A percentile compares a stretch with the other conserved stretches of the same genome.
phyloP scores from a whole-genome alignment of 305 asterid genomes.

The Fraxinus ornus region DNA sequence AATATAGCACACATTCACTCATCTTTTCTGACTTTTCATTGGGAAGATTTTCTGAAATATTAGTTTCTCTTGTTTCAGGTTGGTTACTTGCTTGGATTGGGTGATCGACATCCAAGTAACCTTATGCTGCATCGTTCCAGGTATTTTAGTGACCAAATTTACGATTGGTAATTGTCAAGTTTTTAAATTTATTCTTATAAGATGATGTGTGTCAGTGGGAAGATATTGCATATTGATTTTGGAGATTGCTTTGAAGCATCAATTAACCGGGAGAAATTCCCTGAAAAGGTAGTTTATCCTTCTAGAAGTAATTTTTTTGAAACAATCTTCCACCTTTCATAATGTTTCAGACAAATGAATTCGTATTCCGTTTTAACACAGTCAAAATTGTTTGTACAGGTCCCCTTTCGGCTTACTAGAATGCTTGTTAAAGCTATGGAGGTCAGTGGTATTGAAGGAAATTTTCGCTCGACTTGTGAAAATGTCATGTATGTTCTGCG shows the following conservation, averaged over 20 bases:
- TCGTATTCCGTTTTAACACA: neutral
- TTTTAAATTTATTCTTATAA: constrained; percentile 21
- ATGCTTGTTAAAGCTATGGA: constrained; percentile 99
- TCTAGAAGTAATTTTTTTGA: neutral
- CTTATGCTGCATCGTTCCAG: constrained; percentile 95
- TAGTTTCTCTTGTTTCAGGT: constrained; percentile 52
- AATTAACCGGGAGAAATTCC: constrained; percentile 97
- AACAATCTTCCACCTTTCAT: neutral
- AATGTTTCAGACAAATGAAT: neutral
- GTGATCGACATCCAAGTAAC: constrained; percentile 99
- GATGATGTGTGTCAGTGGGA: constrained; percentile 64
- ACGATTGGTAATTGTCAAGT: constrained; percentile 16
- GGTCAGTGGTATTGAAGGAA: constrained; percentile 98
- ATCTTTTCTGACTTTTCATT: neutral
- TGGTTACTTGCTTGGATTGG: constrained; percentile 96
- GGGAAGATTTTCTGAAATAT: neutral
- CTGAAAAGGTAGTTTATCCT: constrained; percentile 68
- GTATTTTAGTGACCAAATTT: constrained; percentile 31
- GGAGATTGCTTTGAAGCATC: constrained; percentile 99
- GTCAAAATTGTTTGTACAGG: constrained; percentile 48
- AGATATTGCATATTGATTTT: constrained; percentile 95
- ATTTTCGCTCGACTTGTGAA: constrained; percentile 96
- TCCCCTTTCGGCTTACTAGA: constrained; percentile 98
- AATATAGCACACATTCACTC: neutral
- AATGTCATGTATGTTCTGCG: constrained; percentile 96